Evolutionary conservation across 148 eudicot genomes (phyloP), one percentile per base, ranked within the genome.

Genomic region (Rhododendron kiyosumense): DNA sequence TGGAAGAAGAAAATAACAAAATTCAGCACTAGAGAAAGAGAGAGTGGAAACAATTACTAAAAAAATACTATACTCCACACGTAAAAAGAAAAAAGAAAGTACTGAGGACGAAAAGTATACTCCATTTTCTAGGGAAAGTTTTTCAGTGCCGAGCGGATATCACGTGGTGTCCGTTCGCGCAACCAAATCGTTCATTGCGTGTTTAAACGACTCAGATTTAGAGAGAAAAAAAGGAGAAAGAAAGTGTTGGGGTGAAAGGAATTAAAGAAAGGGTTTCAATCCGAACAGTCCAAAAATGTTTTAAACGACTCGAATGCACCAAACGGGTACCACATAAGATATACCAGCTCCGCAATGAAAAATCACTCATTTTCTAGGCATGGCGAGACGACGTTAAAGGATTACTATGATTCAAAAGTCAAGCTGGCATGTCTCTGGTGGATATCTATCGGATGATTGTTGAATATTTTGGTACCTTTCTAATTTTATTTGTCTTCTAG

Each of bases 241-340:
- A 38, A 38, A 38, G 41, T 38, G 5, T 38, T 38, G 41, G 41
- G 5, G 0, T 38, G 41, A 38, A 5, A 38, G 41, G 5, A 38
- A n/a, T n/a, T n/a, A n/a, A 5, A 38, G 41, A 38, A 5, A 38
- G 0, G 5, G 41, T 38, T 38, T 38, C 41, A 38, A 38, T 38
- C 41, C 4, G 41, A 38, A 3, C 41, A 0, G 5, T 38, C 5
- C 41, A 38, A 38, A 38, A 38, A 5, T 38, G 41, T 38, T 3
- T 38, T 0, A 5, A 0, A 38, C 41, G 0, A 0, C 5, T 38
- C 4, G 0, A 0, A 38, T 38, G 41, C 41, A 0, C 4, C 41
- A 0, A 38, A 0, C 5, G 5, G 0, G 0, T 38, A 38, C 5
- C 41, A 38, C 5, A 0, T 38, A 38, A 0, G 0, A 38, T 38